A percentile compares a stretch with the other conserved stretches of the same genome.
phyloP scores from a whole-genome alignment of 352 stramenopile species.

The Globisporangium ultimum region DNA sequence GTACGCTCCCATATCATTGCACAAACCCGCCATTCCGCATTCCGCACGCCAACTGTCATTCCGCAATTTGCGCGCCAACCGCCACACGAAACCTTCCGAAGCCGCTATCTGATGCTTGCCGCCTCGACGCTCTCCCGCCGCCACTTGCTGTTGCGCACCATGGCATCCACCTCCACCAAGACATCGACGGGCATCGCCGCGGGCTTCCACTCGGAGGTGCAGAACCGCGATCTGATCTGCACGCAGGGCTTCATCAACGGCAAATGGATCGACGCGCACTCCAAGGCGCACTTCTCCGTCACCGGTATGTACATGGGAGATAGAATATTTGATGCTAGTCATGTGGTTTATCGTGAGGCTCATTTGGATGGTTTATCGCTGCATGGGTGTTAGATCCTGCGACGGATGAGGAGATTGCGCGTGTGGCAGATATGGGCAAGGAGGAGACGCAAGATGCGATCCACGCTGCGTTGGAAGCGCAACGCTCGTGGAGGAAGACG shows the following conservation, averaged over 20 bases:
- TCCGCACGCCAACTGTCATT: no score
- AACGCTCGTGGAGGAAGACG: conserved; percentile 71
- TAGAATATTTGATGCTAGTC: not conserved
- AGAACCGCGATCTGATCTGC: conserved; percentile 65
- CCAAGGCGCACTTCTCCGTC: conserved; percentile 52
- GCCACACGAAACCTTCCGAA: not conserved
- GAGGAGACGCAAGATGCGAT: conserved; percentile 75
- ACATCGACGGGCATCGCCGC: not conserved
- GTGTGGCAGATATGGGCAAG: conserved; percentile 66
- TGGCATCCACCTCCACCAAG: conserved; percentile 13
- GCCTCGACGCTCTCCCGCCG: conserved; percentile 4
- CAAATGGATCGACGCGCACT: conserved; percentile 67
- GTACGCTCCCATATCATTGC: no score
- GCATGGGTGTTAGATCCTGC: conserved; percentile 47
- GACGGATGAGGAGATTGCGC: conserved; percentile 67
- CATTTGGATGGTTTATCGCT: not conserved
- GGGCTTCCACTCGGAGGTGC: conserved; percentile 51
- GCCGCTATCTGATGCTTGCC: conserved; percentile 5
- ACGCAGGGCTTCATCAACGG: conserved; percentile 77
- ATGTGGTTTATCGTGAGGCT: not conserved
- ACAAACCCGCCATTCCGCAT: no score
- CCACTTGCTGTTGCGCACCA: conserved; percentile 1
- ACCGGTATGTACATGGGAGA: conserved; percentile 29
- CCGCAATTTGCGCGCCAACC: not conserved
- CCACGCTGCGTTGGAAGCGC: conserved; percentile 51